phyloP scores from a whole-genome alignment of 2,329 filamentous ascomycete species.

The Verticillium isaacii region DNA sequence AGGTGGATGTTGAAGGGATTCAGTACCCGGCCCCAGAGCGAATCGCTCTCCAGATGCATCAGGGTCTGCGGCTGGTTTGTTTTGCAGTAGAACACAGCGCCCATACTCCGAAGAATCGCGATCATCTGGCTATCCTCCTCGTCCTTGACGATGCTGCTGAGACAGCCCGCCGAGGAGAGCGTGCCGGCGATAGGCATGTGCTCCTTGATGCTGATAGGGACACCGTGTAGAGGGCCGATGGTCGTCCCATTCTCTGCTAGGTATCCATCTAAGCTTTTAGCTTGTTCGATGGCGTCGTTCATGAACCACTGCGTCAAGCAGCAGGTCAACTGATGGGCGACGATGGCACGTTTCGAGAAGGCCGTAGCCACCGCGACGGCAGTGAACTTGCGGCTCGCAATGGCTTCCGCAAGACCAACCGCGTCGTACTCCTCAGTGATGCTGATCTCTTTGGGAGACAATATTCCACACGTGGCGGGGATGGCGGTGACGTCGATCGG shows the following conservation, averaged over 20 bases:
- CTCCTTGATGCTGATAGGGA: conserved; percentile 49
- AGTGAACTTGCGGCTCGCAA: conserved; percentile 27
- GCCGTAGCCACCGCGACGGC: conserved; percentile 31
- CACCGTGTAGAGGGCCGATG: conserved; percentile 55
- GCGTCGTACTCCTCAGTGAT: conserved; percentile 45
- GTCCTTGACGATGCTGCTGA: conserved; percentile 43
- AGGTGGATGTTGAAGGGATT: conserved; percentile 58
- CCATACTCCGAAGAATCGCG: conserved; percentile 48
- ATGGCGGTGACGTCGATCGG: conserved; percentile 25
- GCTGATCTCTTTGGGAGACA: conserved; percentile 37
- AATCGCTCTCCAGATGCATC: conserved; percentile 40
- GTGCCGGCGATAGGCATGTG: conserved; percentile 32
- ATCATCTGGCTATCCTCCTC: conserved; percentile 51
- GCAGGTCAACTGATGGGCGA: conserved; percentile 21
- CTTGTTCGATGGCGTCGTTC: conserved; percentile 22
- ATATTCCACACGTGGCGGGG: conserved; percentile 34
- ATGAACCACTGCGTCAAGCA: conserved; percentile 41
- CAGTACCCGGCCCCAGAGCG: conserved; percentile 44
- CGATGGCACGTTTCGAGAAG: conserved; percentile 21
- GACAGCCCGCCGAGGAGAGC: conserved; percentile 46
- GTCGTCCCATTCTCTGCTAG: conserved; percentile 29
- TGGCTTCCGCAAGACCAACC: conserved; percentile 30
- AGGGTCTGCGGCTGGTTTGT: conserved; percentile 62
- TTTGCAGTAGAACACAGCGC: conserved; percentile 62
- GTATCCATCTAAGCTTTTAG: conserved; percentile 29